Evolutionary conservation across 1,139 yeast species (phyloP).

Genomic region (Candida tropicalis): DNA sequence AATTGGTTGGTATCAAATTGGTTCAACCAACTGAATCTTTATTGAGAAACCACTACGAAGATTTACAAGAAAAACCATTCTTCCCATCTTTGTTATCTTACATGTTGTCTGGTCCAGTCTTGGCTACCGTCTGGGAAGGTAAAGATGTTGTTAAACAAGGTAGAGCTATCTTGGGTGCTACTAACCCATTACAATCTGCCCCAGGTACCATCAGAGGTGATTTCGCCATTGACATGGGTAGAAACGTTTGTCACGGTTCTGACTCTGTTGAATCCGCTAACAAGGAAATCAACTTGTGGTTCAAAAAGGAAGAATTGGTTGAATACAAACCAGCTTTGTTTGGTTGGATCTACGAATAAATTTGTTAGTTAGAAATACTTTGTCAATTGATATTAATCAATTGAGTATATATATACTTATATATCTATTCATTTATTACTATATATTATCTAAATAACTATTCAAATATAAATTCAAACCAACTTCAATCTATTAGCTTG

Average conservation of each 20-base stretch:
- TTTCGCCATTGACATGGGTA: conserved; percentile 94
- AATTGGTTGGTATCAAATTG: conserved; percentile 94
- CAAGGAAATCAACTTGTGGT: conserved; percentile 96
- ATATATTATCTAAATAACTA: too few relatives aligned
- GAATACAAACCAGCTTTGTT: conserved; percentile 85
- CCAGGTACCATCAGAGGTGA: conserved; percentile 99
- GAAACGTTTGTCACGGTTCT: conserved; percentile 99
- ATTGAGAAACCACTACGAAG: conserved; percentile 93
- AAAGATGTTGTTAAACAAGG: conserved; percentile 99
- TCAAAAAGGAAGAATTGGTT: conserved; percentile 95
- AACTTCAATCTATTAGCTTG: too few relatives aligned
- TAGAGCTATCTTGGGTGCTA: conserved; percentile 97
- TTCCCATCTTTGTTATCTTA: conserved; percentile 93
- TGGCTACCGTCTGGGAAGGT: conserved; percentile 99
- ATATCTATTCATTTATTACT: not conserved
- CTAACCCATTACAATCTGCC: conserved; percentile 95
- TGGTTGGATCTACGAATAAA: conserved; percentile 93
- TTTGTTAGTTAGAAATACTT: conserved; percentile 8
- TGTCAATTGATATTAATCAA: too few relatives aligned
- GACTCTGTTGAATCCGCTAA: conserved; percentile 98
- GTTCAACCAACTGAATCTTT: conserved; percentile 83
- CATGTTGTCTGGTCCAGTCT: conserved; percentile 98
- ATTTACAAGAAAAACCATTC: conserved; percentile 94
- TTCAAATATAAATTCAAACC: too few relatives aligned
- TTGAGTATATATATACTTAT: conserved; percentile 1